A percentile compares a stretch with the other conserved stretches of the same genome.
phyloP scores from a whole-genome alignment of 192 early-diverging fungal species.

The Coemansia guatemalensis region DNA sequence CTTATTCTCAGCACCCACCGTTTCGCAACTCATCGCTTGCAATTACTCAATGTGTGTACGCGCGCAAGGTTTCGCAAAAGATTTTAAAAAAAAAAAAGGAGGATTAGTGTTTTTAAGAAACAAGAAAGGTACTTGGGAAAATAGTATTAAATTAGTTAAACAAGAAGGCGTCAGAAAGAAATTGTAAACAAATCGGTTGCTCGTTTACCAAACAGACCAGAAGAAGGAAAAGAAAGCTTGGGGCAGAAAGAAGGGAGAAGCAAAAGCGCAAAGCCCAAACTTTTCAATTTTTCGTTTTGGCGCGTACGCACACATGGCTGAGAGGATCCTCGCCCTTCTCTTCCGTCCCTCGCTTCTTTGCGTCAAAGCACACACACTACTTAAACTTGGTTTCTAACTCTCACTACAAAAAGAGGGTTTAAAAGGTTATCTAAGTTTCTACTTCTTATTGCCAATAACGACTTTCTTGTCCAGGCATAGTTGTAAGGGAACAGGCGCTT shows the following conservation, averaged over 20 bases:
- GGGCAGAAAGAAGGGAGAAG: slow-evolving; percentile 6
- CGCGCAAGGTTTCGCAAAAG: background rate
- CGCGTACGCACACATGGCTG: background rate
- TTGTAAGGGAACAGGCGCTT: too few relatives aligned
- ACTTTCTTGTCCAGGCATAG: too few relatives aligned
- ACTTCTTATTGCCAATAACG: too few relatives aligned
- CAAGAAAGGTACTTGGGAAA: background rate
- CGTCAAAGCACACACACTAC: background rate
- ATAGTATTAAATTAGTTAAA: slow-evolving; percentile 17
- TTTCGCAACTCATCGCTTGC: slow-evolving; percentile 12
- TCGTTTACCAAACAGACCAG: background rate
- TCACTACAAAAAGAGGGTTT: too few relatives aligned
- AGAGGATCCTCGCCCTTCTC: background rate
- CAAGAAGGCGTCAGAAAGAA: background rate
- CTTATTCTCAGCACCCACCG: slow-evolving; percentile 31
- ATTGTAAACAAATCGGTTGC: background rate
- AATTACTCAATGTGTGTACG: background rate
- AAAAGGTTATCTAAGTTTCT: too few relatives aligned
- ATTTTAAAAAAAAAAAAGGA: background rate
- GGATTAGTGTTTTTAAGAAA: background rate
- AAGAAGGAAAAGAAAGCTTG: background rate
- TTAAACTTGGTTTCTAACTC: too few relatives aligned
- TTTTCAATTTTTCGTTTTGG: background rate
- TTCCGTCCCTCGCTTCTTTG: background rate
- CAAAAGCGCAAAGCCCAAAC: background rate